Evolutionary conservation across 495 filamentous ascomycete species (phyloP).

Genomic region (Penicillium roqueforti): DNA sequence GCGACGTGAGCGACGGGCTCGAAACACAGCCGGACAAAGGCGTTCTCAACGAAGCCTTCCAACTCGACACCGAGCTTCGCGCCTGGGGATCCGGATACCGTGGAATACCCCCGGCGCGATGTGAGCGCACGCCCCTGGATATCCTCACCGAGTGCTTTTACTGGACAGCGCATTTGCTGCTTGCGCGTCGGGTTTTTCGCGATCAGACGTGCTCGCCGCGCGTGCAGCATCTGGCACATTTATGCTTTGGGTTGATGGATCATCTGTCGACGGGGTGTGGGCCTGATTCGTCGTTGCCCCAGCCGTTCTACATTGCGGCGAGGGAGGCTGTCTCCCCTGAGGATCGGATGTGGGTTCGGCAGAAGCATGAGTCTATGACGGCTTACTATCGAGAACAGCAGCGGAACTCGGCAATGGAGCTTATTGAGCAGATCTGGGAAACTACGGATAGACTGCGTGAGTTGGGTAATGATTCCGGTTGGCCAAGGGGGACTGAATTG

Average conservation of each 20-base stretch:
- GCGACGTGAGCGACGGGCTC: conserved; percentile 19
- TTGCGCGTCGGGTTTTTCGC: conserved; percentile 26
- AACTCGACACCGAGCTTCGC: conserved; percentile 23
- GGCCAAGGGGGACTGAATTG: background rate
- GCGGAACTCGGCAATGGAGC: conserved; percentile 24
- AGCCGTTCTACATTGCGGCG: conserved; percentile 28
- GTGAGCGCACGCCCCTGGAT: conserved; percentile 15
- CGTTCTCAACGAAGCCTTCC: conserved; percentile 14
- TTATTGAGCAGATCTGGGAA: conserved; percentile 25
- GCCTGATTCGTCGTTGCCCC: conserved; percentile 27
- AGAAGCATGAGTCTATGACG: conserved; percentile 29
- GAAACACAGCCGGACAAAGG: background rate
- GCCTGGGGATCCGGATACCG: conserved; percentile 15
- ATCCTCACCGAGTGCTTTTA: conserved; percentile 31
- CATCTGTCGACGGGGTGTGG: conserved; percentile 25
- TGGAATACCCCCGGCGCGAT: background rate
- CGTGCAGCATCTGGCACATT: conserved; percentile 24
- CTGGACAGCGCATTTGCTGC: conserved; percentile 28
- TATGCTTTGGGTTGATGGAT: conserved; percentile 27
- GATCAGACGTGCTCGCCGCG: conserved; percentile 21
- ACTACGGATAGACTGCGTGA: conserved; percentile 12
- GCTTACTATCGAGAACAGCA: conserved; percentile 29
- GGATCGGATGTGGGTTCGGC: conserved; percentile 24
- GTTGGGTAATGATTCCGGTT: background rate
- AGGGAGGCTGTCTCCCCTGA: conserved; percentile 19